Conservation (phyloP, 2,329 filamentous ascomycete genomes). For the Chaetothyriales sp. region DNA sequence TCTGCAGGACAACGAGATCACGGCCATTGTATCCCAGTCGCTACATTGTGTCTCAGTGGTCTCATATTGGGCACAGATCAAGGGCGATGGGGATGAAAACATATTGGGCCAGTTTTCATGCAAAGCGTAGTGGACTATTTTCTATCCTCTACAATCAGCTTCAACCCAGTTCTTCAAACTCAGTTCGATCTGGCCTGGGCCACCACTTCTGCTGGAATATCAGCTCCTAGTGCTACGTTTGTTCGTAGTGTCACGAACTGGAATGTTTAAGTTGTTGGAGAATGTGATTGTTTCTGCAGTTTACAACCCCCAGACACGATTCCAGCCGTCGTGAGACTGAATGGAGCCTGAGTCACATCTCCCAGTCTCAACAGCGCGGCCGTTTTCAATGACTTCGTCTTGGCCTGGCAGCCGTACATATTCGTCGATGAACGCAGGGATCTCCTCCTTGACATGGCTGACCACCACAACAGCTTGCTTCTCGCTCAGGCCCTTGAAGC, state of each 20-base stretch:
- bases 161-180: no score
- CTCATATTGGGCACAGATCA: no score
- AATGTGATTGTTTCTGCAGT: neutral
- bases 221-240: neutral
- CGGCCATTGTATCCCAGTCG: no score
- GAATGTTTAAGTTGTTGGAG: neutral
- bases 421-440: slow-evolving; percentile 66
- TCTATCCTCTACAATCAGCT: no score
- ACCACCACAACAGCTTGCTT: slow-evolving; percentile 80
- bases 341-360: slow-evolving; percentile 5
- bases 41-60: no score
- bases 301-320: slow-evolving; percentile 15
- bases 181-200: no score
- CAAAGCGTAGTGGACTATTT: no score
- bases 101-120: no score
- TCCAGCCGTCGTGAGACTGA: slow-evolving; percentile 13
- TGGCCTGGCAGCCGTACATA: slow-evolving; percentile 63
- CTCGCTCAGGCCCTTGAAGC: slow-evolving; percentile 46
- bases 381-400: slow-evolving; percentile 14
- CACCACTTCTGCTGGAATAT: no score
- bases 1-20: no score
- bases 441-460: slow-evolving; percentile 78
- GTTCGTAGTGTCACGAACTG: no score
- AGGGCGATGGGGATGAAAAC: no score
- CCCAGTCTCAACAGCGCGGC: slow-evolving; percentile 10